Base-by-base conservation (phyloP, 2,329 filamentous ascomycete genomes). In the Penicillium crustosum region DNA sequence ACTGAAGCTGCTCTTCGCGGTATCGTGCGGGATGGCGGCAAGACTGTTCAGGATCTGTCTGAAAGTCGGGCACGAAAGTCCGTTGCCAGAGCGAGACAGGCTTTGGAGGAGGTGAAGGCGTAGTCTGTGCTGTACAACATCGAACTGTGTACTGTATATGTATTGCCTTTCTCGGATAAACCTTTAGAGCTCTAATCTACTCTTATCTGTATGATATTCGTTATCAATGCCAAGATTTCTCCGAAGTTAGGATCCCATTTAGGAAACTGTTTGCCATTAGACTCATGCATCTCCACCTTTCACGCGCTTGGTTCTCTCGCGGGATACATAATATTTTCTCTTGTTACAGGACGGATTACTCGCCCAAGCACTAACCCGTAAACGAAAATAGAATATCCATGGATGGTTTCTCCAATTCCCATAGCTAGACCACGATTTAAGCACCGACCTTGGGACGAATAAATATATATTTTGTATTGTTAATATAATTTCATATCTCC, bases 1-100 rank as follows among this genome's bases (percentile, higher is more conserved):
- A 82, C 83, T 0, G 84, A 87, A 65, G 75, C 79, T 21, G 65
- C 74, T 15, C 73, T 86, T 53, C 75, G 78, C 29, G 63, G 68
- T 33, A 68, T 83, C 19, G 77, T 86, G 3, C 71, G 70, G 7
- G 72, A 78, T 17, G 78, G 77, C 17, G 81, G 78, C 35, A 74
- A 66, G 62, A 60, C 71, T 41, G 67, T 71, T 1, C 66, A 64
- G 10, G 69, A 76, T 12, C 66, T 70, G 21, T 64, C 74, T 59
- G 80, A 80, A 67, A 67, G 65, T 15, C 65, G 75, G 60, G 70
- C 79, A 47, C 73, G 78, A 38, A 71, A 78, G 51, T 78, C 77
- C 15, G 76, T 86, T 49, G 66, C 68, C 41, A 73, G 68, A 60
- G 82, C 79, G 17, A 75, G 76, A 49, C 74, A 78, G 53, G 82